Base-by-base conservation (phyloP, 441 rosid genomes). In the Croton setiger region DNA sequence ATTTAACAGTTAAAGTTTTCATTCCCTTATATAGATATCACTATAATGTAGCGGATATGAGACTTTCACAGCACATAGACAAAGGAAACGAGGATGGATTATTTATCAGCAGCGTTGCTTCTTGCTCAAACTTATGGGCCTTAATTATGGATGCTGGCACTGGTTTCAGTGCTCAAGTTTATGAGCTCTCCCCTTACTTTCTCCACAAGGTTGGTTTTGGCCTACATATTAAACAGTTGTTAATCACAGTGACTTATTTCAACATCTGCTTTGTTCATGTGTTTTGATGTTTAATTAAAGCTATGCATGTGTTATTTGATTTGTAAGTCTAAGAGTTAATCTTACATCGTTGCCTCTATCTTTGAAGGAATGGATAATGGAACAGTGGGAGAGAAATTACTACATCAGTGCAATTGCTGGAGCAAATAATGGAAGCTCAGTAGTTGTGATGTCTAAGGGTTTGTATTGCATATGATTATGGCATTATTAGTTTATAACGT, bases 401-500 rank as follows among this genome's bases (percentile, higher is more conserved):
- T 93, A 93, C 80, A 93, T 93, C 74, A 93, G 88, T 66, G 88
- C 97, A 44, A 77, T 93, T 64, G 96, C 97, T 1, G 97, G 98
- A 69, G 84, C 91, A 17, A 76, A 78, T 72, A 89, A 88, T 60
- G 97, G 98, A 49, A 83, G 89, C 84, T 90, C 98, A 0, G 76
- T 93, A 47, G 94, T 89, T 66, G 97, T 93, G 62, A 91, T 93
- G 98, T 93, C 98, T 17, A 93, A 91, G 80, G 97, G 98, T 92
- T 56, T 36, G 88, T 77, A 37, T 55, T 39, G 3, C 60, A 66
- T 54, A 36, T 57, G 43, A 14, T 33, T 41, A 11, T 44, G 35
- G 35, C 6, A 12, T 54, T 27, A 41, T 60, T 58, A 66, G 7
- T 64, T 65, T 20, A 27, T 33, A 58, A 57, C 1, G 18, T 13